Percentiles rank a stretch among this genome's conserved stretches.
These are phyloP conservation scores for Akebia trifoliata DNA, from an alignment of 164 flowering plant genomes.

Conservation along the genomic window DNA sequence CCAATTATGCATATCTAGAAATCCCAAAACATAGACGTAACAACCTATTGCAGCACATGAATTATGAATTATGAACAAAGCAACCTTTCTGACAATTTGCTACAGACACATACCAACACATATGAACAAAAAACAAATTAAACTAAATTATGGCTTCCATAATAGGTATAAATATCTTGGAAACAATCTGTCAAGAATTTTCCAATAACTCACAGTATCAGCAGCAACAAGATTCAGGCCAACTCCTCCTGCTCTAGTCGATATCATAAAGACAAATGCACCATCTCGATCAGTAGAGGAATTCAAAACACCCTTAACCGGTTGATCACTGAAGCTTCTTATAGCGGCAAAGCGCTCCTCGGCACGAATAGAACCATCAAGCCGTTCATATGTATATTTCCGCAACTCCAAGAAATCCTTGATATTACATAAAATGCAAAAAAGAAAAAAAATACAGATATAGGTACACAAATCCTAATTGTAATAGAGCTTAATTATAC, in stretches of 20 bases:
- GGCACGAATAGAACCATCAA: conserved; percentile 96
- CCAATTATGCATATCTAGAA: too few relatives aligned
- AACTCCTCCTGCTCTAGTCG: conserved; percentile 97
- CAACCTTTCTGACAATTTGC: too few relatives aligned
- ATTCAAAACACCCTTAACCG: conserved; percentile 16
- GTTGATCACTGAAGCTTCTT: conserved; percentile 62
- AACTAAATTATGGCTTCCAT: too few relatives aligned
- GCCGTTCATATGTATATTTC: conserved; percentile 82
- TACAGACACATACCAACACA: too few relatives aligned
- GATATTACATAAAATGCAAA: not conserved
- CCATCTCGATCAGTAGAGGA: conserved; percentile 25
- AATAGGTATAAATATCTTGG: too few relatives aligned
- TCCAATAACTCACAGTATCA: conserved; percentile 68
- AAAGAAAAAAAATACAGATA: not conserved
- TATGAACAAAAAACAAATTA: too few relatives aligned
- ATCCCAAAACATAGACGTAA: too few relatives aligned
- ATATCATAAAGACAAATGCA: conserved; percentile 86
- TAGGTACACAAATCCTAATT: not conserved
- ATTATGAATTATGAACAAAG: too few relatives aligned
- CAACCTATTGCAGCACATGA: too few relatives aligned
- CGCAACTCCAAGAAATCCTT: conserved; percentile 89
- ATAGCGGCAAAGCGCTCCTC: conserved; percentile 98
- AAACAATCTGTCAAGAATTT: not conserved
- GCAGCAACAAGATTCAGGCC: conserved; percentile 97
- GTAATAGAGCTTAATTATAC: not conserved